Base-by-base conservation (phyloP, 1,139 yeast species). In the Kodamaea ohmeri region DNA sequence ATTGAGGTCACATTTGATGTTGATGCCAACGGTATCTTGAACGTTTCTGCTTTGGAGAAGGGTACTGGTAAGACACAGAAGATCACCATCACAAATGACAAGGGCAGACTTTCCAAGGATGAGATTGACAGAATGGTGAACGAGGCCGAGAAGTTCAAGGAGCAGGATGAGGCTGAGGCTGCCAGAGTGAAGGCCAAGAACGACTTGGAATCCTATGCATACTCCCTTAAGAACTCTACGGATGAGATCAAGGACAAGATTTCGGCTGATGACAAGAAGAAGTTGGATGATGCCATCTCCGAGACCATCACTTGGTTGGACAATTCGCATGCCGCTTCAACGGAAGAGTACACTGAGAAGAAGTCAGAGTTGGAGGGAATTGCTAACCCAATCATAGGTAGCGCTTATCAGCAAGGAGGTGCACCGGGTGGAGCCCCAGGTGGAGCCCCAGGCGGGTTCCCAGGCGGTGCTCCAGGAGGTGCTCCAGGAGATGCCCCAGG, bases 161-260 rank as follows among this genome's bases (percentile, higher is more conserved):
- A 80, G 51, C 88, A 83, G 65, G 95, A 85, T 62, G 92, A 83
- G 62, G 77, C 78, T 72, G 92, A 85, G 71, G 75, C 90, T 55
- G 68, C 78, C 46, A 84, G 94, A 73, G 78, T 83, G 58, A 49
- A 52, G 46, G 74, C 95, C 48, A 86, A 89, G 75, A 89, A 88
- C 70, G 76, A 78, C 39, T 78, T 90, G 55, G 97, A 90, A 71
- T 83, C 88, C 63, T 89, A 87, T 64, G 92, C 95, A 47, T 87
- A 83, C 66, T 76, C 82, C 29, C 76, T 90, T 60, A 85, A 81
- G 73, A 86, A 83, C 70, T 57, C 70, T 30, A 56, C 67, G 32
- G 73, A 73, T 42, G 69, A 70, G 46, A 60, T 73, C 57, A 75
- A 72, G 60, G 75, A 70, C 49, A 74, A 74, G 67, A 71, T 75